Evolutionary conservation across 1,284 basidiomycete genomes (phyloP), one percentile per base, ranked within the genome.

Genomic region (Rhodotorula mucilaginosa): DNA sequence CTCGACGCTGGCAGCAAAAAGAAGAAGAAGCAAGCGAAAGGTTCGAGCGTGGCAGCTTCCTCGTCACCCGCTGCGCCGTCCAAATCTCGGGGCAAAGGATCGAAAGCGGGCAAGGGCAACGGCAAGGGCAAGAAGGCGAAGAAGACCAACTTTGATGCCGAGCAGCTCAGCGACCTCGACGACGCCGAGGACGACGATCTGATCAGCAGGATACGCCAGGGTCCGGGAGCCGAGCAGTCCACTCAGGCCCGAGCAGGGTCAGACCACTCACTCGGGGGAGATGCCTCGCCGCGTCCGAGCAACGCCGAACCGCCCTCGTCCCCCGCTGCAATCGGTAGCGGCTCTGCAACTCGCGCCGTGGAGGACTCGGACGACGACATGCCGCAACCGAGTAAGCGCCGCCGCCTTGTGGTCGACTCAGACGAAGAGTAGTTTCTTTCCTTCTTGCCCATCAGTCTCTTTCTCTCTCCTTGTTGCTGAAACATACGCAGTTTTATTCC

Each of bases 331-430:
- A 58, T 49, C 29, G 58, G 39, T 2, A 54, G 67, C 31, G 66
- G 39, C 39, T 44, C 39, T 44, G 39, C 39, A 13, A 12, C 39
- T 44, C 39, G 39, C 10, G 39, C 39, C 10, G 10, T 44, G 39
- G 10, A 44, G 10, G 39, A 59, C 12, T 68, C 49, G 2, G 70
- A 54, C 6, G 61, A n/a, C 1, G 56, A 49, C 3, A 52, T 52
- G 2, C 59, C 66, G 44, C 70, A 71, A 52, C 68, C 64, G 39
- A 75, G 73, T 65, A 73, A 73, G 67, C 62, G 72, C 52, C 57
- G 74, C 15, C 58, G 58, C 46, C 63, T 75, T 2, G 48, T 77
- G 3, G 23, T 69, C 13, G 76, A 77, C 23, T 75, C 74, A 23
- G 75, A 77, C 57, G 71, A 73, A 1, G 73, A 76, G 18, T 51